Evolutionary conservation across 1,139 yeast genomes (phyloP).

Genomic region (Yamadazyma sp.): DNA sequence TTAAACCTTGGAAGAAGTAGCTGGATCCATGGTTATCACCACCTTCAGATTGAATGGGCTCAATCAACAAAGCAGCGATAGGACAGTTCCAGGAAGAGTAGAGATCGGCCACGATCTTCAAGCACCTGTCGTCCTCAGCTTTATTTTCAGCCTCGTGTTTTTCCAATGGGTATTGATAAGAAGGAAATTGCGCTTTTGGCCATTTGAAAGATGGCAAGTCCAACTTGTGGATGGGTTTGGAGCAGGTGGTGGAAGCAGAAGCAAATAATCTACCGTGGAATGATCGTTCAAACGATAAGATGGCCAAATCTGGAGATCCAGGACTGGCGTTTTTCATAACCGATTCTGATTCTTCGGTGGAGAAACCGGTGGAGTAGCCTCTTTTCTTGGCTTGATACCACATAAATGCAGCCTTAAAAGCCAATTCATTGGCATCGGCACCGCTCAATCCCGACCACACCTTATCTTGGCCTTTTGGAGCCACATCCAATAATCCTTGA

Average conservation of each 20-base stretch:
- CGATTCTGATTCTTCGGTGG: constrained; percentile 58
- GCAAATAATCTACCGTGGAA: constrained; percentile 88
- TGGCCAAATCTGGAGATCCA: constrained; percentile 73
- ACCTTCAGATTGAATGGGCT: constrained; percentile 76
- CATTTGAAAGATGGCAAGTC: constrained; percentile 83
- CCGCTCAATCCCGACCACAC: constrained; percentile 80
- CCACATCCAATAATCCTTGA: constrained; percentile 56
- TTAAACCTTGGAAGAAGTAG: constrained; percentile 61
- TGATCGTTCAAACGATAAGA: constrained; percentile 69
- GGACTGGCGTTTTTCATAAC: constrained; percentile 71
- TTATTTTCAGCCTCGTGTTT: constrained; percentile 53
- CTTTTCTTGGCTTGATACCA: constrained; percentile 67
- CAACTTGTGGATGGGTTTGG: constrained; percentile 81
- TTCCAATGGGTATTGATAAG: constrained; percentile 70
- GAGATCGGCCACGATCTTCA: constrained; percentile 55
- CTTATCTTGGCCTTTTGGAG: constrained; percentile 68
- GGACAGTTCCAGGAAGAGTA: constrained; percentile 60
- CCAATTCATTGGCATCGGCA: constrained; percentile 82
- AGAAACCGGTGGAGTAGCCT: constrained; percentile 48
- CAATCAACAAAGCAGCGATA: constrained; percentile 69
- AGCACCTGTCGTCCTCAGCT: constrained; percentile 67
- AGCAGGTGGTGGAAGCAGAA: constrained; percentile 72
- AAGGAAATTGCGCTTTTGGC: constrained; percentile 85
- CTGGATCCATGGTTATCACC: constrained; percentile 71
- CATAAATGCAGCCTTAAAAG: constrained; percentile 81